Base-by-base conservation (phyloP, 805 yeast genomes). In the Zygosaccharomyces bailii region DNA sequence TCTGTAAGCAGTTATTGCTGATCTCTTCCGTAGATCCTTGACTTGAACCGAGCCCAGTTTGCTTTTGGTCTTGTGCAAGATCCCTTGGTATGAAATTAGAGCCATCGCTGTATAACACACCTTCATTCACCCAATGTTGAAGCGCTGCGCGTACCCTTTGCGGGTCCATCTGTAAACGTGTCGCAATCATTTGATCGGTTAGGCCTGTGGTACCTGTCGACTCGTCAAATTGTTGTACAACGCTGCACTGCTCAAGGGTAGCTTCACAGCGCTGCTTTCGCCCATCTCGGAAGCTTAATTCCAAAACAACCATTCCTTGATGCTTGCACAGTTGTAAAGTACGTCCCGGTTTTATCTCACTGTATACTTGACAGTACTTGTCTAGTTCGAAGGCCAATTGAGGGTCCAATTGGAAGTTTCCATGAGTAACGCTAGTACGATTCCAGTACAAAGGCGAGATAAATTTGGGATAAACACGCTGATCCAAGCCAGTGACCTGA, bases 391-490 rank as follows among this genome's bases (percentile, higher is more conserved):
- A 34, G 21, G 69, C 58, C 1, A 88, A 63, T 1, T 44, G 55
- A 0, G 53, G 50, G 0, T 95, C 93, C 2, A 81, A 55, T 5
- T 54, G 59, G 52, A 79, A 73, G n/a, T 60, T 56, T 24, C 70
- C 67, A 63, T 21, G 69, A 55, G n/a, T 76, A 55, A 4, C 72
- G 67, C 16, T 44, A 3, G 18, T 25, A 19, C 61, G 57, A 0
- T 90, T 87, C 99, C 99, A 91, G 60, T 81, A 91, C 14, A 85
- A 62, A 48, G 84, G 78, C 1, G 96, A 88, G 8, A 91, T 66
- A 14, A 88, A 71, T 2, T 83, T 72, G 0, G 86, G 77, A 42
- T 77, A 78, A 24, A 82, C 67, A 1, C 49, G 47, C 4, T 53
- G 45, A 17, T 10, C 63, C 51, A 37, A 56, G 42, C 20, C 50